phyloP scores from a whole-genome alignment of 805 yeast species.

The Barnettozyma sucrosica region DNA sequence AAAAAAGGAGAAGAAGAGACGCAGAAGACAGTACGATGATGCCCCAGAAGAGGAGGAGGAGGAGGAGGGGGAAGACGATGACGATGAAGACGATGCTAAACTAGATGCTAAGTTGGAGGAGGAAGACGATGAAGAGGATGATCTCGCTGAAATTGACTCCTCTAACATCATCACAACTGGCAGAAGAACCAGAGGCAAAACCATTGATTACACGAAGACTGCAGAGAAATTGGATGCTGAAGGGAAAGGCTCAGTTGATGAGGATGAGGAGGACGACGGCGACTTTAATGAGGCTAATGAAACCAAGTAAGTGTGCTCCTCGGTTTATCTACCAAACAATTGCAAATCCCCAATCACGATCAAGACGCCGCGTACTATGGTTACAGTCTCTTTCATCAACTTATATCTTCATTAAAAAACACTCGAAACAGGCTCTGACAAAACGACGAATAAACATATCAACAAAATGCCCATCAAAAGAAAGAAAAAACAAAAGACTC shows the following conservation, averaged over 20 bases:
- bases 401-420: not conserved
- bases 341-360: not conserved
- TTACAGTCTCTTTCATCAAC: not conserved
- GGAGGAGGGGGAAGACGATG: conserved; percentile 38
- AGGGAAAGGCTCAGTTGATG: conserved; percentile 38
- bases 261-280: conserved; percentile 41
- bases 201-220: conserved; percentile 78
- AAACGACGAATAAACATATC: not conserved
- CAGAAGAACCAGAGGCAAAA: conserved; percentile 86
- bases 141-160: conserved; percentile 71
- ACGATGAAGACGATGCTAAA: conserved; percentile 38
- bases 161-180: conserved; percentile 80
- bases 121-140: conserved; percentile 72
- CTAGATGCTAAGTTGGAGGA: conserved; percentile 51
- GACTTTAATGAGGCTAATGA: conserved; percentile 43
- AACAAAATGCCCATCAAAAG: not conserved
- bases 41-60: conserved; percentile 45
- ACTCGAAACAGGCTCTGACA: not conserved
- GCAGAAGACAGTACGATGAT: conserved; percentile 57
- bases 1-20: conserved; percentile 43
- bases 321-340: not conserved
- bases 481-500: not conserved
- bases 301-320: not conserved
- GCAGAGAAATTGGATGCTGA: conserved; percentile 57
- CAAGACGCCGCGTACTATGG: not conserved